Conservation (phyloP, 495 filamentous ascomycete genomes). For the Penicillium pulvis region DNA sequence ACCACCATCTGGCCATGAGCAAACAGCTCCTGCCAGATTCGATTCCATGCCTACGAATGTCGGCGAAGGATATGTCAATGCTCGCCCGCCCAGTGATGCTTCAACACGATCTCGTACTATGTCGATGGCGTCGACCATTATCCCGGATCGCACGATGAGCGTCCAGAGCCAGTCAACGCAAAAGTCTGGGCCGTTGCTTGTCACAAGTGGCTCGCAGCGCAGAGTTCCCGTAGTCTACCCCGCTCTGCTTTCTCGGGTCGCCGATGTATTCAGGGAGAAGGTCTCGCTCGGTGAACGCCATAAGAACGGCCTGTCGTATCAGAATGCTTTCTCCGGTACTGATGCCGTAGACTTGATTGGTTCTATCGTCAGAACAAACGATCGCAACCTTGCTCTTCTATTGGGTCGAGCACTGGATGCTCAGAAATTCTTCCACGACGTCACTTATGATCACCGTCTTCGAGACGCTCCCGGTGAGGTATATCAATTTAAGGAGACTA, state of each 20-base stretch:
- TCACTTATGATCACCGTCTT: slow-evolving; percentile 94
- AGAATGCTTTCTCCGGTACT: slow-evolving; percentile 89
- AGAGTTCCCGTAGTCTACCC: slow-evolving; percentile 86
- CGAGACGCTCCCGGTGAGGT: slow-evolving; percentile 89
- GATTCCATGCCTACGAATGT: slow-evolving; percentile 28
- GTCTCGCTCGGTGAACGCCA: slow-evolving; percentile 80
- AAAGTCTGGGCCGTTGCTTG: slow-evolving; percentile 39
- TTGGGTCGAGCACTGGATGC: slow-evolving; percentile 94
- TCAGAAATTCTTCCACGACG: slow-evolving; percentile 99
- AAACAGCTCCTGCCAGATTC: slow-evolving; percentile 17
- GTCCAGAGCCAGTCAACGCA: slow-evolving; percentile 43
- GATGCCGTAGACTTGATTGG: slow-evolving; percentile 95
- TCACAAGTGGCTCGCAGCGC: slow-evolving; percentile 50
- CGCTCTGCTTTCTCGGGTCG: slow-evolving; percentile 86
- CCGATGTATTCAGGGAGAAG: slow-evolving; percentile 85
- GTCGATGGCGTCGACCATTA: slow-evolving; percentile 87
- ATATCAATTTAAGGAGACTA: slow-evolving; percentile 93
- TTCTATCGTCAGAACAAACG: slow-evolving; percentile 93
- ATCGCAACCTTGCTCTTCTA: slow-evolving; percentile 90
- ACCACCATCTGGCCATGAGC: slow-evolving; percentile 56
- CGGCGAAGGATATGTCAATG: slow-evolving; percentile 28
- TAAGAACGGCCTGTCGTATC: slow-evolving; percentile 97
- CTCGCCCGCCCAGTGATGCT: slow-evolving; percentile 47
- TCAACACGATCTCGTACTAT: slow-evolving; percentile 61
- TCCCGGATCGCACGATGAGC: slow-evolving; percentile 53